Percentiles rank a stretch among this genome's conserved stretches.
Evolutionary conservation across 2,329 filamentous ascomycete species (phyloP).

Genomic region (Colletotrichum trifolii): DNA sequence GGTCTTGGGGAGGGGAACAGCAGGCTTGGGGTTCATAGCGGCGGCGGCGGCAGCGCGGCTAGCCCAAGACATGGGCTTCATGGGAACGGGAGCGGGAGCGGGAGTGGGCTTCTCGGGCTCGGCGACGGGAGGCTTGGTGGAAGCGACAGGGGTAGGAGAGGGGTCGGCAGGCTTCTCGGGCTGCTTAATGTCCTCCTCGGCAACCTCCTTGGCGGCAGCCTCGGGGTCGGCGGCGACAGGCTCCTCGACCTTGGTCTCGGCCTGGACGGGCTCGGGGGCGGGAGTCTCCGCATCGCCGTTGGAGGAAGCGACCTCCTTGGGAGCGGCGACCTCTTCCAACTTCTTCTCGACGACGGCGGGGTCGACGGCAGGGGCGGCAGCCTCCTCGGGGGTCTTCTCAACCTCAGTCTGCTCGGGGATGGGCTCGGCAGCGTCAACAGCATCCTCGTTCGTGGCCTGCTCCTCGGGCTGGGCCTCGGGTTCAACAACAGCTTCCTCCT

Average conservation of each 20-base stretch:
- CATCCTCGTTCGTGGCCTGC: slow-evolving; percentile 58
- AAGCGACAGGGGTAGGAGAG: slow-evolving; percentile 64
- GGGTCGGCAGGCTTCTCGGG: slow-evolving; percentile 76
- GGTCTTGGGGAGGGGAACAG: slow-evolving; percentile 68
- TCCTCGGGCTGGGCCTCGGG: slow-evolving; percentile 49
- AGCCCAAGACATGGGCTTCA: slow-evolving; percentile 81
- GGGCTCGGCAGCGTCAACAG: slow-evolving; percentile 47
- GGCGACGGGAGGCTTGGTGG: slow-evolving; percentile 54
- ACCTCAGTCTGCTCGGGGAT: slow-evolving; percentile 39
- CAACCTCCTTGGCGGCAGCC: slow-evolving; percentile 62
- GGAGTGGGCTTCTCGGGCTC: slow-evolving; percentile 51
- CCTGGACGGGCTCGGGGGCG: slow-evolving; percentile 51
- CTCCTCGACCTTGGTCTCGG: slow-evolving; percentile 40
- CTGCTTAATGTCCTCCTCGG: slow-evolving; percentile 67
- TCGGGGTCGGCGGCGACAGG: slow-evolving; percentile 54
- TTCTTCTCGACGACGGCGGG: slow-evolving; percentile 75
- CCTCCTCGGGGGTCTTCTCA: slow-evolving; percentile 41
- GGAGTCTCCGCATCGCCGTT: slow-evolving; percentile 47
- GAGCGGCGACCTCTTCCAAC: slow-evolving; percentile 70
- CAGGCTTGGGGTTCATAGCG: slow-evolving; percentile 54
- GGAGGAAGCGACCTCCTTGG: slow-evolving; percentile 48
- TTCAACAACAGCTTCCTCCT: slow-evolving; percentile 71
- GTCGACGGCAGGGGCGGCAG: slow-evolving; percentile 49
- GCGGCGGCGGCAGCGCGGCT: slow-evolving; percentile 72
- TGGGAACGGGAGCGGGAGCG: slow-evolving; percentile 62